Percentiles rank a stretch among this genome's conserved stretches.
Evolutionary conservation across 352 stramenopile genomes (phyloP).

Genomic region (Globisporangium nunn): DNA sequence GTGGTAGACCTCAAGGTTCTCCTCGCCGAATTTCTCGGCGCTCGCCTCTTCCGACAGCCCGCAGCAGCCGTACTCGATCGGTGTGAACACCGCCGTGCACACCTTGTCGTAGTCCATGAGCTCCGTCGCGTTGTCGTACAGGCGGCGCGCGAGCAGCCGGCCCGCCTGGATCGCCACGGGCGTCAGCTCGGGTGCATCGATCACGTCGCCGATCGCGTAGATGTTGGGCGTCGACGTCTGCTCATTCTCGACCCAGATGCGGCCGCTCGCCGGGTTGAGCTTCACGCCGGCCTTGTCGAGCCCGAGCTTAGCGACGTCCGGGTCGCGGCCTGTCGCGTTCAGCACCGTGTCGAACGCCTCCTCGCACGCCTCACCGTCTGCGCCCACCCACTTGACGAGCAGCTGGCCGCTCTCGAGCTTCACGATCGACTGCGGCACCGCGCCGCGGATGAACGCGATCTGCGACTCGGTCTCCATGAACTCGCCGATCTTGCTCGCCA

Average conservation of each 20-base stretch:
- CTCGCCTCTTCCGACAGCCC: conserved; percentile 96
- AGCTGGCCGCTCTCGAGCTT: conserved; percentile 81
- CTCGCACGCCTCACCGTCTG: conserved; percentile 41
- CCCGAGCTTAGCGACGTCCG: conserved; percentile 89
- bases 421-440: conserved; percentile 89
- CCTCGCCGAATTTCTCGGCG: conserved; percentile 80
- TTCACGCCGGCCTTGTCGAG: conserved; percentile 84
- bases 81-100: conserved; percentile 93
- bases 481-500: conserved; percentile 89
- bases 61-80: conserved; percentile 96
- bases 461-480: conserved; percentile 90
- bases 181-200: conserved; percentile 96
- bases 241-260: conserved; percentile 90
- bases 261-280: conserved; percentile 88
- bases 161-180: conserved; percentile 97
- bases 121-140: conserved; percentile 80
- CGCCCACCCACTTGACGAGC: conserved; percentile 77
- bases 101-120: conserved; percentile 94
- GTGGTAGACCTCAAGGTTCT: conserved; percentile 94
- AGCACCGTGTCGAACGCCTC: conserved; percentile 97
- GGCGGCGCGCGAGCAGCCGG: conserved; percentile 82
- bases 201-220: conserved; percentile 96
- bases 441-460: conserved; percentile 89
- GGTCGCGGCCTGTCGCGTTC: conserved; percentile 89
- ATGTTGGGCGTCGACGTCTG: conserved; percentile 94